These are phyloP conservation scores for Luvunga scandens DNA, from an alignment of 345 rosid genomes.

Conservation along the genomic window DNA sequence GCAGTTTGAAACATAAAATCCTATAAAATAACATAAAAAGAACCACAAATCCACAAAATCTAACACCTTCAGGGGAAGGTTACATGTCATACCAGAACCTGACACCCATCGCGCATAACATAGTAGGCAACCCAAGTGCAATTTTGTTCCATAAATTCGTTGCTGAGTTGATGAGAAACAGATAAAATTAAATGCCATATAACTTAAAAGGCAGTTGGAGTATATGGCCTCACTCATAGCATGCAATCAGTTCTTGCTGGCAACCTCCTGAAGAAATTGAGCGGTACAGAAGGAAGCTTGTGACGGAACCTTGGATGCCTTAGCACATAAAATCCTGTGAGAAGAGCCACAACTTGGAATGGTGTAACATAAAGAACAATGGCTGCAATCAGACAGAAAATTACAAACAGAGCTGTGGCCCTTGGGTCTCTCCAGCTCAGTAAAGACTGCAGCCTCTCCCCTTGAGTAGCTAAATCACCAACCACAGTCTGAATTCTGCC, in stretches of 20 bases:
- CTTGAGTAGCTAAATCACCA: conserved; percentile 93
- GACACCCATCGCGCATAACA: conserved; percentile 6
- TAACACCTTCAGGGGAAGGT: conserved; percentile 44
- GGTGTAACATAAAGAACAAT: conserved; percentile 80
- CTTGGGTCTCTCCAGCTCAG: conserved; percentile 97
- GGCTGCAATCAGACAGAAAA: conserved; percentile 82
- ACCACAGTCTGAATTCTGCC: conserved; percentile 93
- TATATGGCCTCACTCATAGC: conserved; percentile 40
- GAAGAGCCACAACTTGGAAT: conserved; percentile 79
- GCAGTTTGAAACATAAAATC: conserved; percentile 27
- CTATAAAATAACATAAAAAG: conserved; percentile 22
- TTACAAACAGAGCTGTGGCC: conserved; percentile 73
- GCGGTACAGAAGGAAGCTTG: conserved; percentile 84
- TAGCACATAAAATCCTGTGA: conserved; percentile 63
- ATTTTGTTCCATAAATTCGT: conserved; percentile 27
- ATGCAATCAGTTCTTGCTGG: conserved; percentile 94
- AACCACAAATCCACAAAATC: conserved; percentile 43
- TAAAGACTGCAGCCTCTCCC: conserved; percentile 84
- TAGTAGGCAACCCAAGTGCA: conserved; percentile 21
- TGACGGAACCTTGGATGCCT: conserved; percentile 93
- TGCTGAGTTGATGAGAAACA: background rate
- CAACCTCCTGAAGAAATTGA: conserved; percentile 90
- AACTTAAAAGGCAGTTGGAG: conserved; percentile 9
- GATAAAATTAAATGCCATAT: conserved; percentile 14
- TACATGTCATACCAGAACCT: conserved; percentile 28